Conservation (phyloP, 805 yeast genomes). For the Isabelozyma pseudorhagii region DNA sequence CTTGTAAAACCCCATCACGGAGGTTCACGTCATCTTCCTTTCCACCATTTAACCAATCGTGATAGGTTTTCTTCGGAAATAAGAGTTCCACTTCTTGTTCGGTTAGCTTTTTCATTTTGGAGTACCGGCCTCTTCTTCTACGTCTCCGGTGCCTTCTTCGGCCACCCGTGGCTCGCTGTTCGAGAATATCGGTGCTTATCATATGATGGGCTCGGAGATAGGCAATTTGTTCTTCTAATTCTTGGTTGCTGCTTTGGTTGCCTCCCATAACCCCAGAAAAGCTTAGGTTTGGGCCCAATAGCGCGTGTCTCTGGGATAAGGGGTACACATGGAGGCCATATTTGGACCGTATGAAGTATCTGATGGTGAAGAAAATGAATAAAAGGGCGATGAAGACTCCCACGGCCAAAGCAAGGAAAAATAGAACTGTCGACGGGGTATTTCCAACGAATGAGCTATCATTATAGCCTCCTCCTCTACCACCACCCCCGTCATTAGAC, state of each 20-base stretch:
- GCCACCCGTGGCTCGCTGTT: conserved; percentile 18
- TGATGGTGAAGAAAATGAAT: conserved; percentile 56
- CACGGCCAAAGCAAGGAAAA: conserved; percentile 60
- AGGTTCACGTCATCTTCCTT: conserved; percentile 46
- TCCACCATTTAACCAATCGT: conserved; percentile 62
- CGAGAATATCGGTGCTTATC: conserved; percentile 28
- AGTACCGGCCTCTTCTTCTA: conserved; percentile 34
- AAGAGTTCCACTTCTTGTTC: conserved; percentile 57
- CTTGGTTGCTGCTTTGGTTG: conserved; percentile 10
- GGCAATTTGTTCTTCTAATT: conserved; percentile 33
- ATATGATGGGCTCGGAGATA: conserved; percentile 31
- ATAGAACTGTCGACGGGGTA: conserved; percentile 60
- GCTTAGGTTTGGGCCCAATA: conserved; percentile 6
- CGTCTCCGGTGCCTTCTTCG: conserved; percentile 38
- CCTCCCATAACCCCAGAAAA: conserved; percentile 1
- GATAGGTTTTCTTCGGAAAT: conserved; percentile 57
- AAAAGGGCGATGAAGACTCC: conserved; percentile 56
- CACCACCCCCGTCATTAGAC: not conserved
- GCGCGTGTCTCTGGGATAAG: conserved; percentile 21
- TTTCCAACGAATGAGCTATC: conserved; percentile 35
- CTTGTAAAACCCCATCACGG: conserved; percentile 44
- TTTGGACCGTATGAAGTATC: conserved; percentile 57
- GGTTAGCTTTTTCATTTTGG: conserved; percentile 50
- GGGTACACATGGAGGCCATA: conserved; percentile 52
- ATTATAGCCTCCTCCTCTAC: not conserved